A percentile compares a stretch with the other conserved stretches of the same genome.
Conservation (phyloP, 345 rosid genomes). For the Camelina laxa region DNA sequence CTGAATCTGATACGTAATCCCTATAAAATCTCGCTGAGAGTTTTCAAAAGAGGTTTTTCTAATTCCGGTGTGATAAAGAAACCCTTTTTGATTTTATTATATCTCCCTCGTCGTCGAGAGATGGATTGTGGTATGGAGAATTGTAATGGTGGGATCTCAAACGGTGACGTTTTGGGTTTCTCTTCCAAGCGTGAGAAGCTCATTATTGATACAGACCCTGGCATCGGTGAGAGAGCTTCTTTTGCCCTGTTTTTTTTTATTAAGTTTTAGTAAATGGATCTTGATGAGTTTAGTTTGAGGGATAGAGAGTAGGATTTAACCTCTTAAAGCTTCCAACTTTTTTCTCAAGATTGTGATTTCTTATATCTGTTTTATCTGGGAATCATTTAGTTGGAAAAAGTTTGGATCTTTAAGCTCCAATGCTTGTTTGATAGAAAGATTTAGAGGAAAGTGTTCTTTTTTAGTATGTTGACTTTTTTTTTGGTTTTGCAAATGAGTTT, state of each 20-base stretch:
- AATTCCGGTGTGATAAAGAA: background rate
- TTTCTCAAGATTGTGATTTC: background rate
- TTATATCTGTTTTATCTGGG: slow-evolving; percentile 19
- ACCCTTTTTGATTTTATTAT: background rate
- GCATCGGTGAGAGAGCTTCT: slow-evolving; percentile 69
- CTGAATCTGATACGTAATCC: too few relatives aligned
- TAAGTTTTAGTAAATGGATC: slow-evolving; percentile 13
- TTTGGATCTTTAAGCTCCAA: slow-evolving; percentile 16
- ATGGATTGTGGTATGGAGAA: slow-evolving; percentile 45
- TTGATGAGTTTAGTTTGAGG: background rate
- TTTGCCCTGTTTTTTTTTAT: background rate
- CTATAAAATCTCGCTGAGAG: background rate
- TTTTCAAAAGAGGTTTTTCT: slow-evolving; percentile 4
- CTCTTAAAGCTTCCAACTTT: slow-evolving; percentile 13
- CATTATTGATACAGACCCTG: slow-evolving; percentile 98
- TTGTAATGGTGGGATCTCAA: slow-evolving; percentile 40
- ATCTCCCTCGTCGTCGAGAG: background rate
- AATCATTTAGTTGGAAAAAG: slow-evolving; percentile 4
- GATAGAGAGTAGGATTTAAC: background rate
- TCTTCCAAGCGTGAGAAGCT: slow-evolving; percentile 56
- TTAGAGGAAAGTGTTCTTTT: background rate
- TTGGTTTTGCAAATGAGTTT: background rate
- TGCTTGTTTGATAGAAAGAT: background rate
- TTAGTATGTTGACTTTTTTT: background rate
- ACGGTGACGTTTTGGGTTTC: slow-evolving; percentile 43